These are phyloP conservation scores for Tarenaya hassleriana DNA, from an alignment of 345 rosid genomes.

Conservation along the genomic window DNA sequence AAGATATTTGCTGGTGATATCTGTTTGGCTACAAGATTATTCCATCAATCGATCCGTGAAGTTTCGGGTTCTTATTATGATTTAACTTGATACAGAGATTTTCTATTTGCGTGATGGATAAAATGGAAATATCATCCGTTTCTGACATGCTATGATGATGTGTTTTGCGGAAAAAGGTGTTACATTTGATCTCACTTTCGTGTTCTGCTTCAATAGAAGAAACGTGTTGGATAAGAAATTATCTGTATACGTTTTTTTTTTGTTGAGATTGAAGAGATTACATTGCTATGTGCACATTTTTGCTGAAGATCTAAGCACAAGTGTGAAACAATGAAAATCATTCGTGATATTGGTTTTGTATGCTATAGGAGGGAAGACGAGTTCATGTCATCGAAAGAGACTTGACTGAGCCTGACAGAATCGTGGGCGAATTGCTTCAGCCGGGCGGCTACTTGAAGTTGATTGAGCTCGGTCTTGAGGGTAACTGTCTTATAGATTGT, in stretches of 20 bases:
- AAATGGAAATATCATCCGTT: conserved; percentile 13
- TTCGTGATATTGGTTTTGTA: background rate
- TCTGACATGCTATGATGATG: background rate
- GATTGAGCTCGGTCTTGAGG: conserved; percentile 48
- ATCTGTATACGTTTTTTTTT: background rate
- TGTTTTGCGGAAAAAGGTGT: too few relatives aligned
- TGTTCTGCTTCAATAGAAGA: too few relatives aligned
- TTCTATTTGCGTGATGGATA: background rate
- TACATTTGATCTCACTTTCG: too few relatives aligned
- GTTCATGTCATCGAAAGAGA: conserved; percentile 59
- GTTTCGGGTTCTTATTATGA: background rate
- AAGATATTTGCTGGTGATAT: background rate
- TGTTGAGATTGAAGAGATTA: too few relatives aligned
- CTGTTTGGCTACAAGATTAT: background rate
- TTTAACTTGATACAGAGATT: background rate
- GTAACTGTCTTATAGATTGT: conserved; percentile 23
- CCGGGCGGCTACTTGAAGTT: conserved; percentile 60
- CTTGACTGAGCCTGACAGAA: conserved; percentile 43
- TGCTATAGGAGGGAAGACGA: conserved; percentile 46
- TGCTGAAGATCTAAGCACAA: too few relatives aligned
- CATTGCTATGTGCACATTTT: too few relatives aligned
- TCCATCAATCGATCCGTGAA: background rate
- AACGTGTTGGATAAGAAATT: too few relatives aligned
- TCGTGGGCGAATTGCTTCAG: conserved; percentile 59
- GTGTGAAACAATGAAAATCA: too few relatives aligned